Evolutionary conservation across 345 rosid genomes (phyloP), one percentile per base, ranked within the genome.

Genomic region (Citrus cavaleriei): DNA sequence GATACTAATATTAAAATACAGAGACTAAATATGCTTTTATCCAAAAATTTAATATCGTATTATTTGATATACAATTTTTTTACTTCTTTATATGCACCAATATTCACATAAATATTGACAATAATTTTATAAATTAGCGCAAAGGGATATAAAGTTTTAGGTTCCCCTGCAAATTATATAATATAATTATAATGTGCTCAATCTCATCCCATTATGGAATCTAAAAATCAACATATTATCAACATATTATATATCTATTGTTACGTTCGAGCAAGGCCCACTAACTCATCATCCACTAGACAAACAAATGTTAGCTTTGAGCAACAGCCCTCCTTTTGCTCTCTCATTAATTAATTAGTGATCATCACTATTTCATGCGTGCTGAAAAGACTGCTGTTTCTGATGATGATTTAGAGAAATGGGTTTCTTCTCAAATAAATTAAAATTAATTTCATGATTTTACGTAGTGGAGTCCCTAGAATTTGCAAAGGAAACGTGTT

Each of bases 391-490:
- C 34, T 63, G 70, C 6, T 58, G 14, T 8, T 57, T 34, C 16
- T 58, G 64, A 57, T 46, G 16, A 2, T 27, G 51, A 13, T 3
- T 22, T 54, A 71, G n/a, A 24, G 35, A 32, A 35, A 32, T 34
- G 37, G 24, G 21, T 74, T 73, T 25, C 57, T 49, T 14, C 18
- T 46, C 14, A 46, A 46, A 64, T 46, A 27, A 10, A 14, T 58
- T 59, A 19, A 38, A 37, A 14, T 14, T 13, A 21, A 25, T 30
- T 42, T 65, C 61, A 63, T 34, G 66, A 69, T 40, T 68, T 58
- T 28, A 35, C 68, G 67, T 77, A 77, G 83, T 85, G 88, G 86
- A 85, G 84, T 83, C 86, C 84, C 79, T 27, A 58, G 81, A 85
- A 49, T 81, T 18, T 54, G 58, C 4, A 60, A 51, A 77, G 68